Conservation (phyloP, 495 filamentous ascomycete genomes). For the Penicillium dipodomyicola region DNA sequence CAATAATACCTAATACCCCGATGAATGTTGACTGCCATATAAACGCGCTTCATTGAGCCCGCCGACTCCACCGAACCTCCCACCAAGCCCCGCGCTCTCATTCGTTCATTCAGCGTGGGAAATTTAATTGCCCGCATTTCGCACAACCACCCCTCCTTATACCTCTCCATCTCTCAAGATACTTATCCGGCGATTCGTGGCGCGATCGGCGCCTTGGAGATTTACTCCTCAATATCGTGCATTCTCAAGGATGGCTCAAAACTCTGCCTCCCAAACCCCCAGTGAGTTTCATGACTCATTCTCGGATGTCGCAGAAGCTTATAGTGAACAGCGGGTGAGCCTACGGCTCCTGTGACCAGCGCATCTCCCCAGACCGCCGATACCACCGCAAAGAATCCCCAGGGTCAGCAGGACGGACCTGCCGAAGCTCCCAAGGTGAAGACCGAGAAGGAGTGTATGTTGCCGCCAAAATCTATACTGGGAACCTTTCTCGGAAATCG, state of each 20-base stretch:
- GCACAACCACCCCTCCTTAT: conserved; percentile 35
- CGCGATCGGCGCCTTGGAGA: conserved; percentile 52
- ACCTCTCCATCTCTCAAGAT: conserved; percentile 40
- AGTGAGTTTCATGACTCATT: conserved; percentile 43
- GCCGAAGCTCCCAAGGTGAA: conserved; percentile 53
- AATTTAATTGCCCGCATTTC: conserved; percentile 39
- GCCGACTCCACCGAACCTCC: conserved; percentile 32
- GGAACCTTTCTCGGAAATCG: neutral
- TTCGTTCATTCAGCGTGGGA: conserved; percentile 30
- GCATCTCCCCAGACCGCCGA: conserved; percentile 46
- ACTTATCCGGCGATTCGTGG: conserved; percentile 50
- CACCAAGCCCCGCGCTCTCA: conserved; percentile 30
- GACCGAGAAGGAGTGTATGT: conserved; percentile 57
- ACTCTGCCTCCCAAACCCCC: conserved; percentile 55
- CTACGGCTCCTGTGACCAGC: conserved; percentile 49
- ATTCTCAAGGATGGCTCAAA: conserved; percentile 58
- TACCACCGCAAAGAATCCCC: conserved; percentile 37
- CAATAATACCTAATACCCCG: neutral
- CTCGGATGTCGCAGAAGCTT: conserved; percentile 5
- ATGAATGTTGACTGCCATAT: neutral
- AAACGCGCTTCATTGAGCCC: conserved; percentile 5
- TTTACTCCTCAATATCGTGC: conserved; percentile 43
- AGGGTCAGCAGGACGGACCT: conserved; percentile 41
- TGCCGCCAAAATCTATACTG: neutral
- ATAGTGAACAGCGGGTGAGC: conserved; percentile 47